phyloP scores from a whole-genome alignment of 805 yeast genomes.

The Pichia membranifaciens region DNA sequence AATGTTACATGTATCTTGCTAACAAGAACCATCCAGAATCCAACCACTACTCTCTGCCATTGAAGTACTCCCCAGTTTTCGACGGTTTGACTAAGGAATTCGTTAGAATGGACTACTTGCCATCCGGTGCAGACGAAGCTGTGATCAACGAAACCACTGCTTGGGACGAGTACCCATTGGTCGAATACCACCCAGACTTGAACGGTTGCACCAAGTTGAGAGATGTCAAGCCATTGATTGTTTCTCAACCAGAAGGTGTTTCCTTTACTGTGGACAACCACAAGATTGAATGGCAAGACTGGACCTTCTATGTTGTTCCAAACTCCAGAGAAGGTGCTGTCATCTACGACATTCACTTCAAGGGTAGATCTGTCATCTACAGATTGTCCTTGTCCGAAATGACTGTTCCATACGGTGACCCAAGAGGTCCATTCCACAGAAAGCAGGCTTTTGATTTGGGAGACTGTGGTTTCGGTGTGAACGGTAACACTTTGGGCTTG shows the following conservation, averaged over 20 bases:
- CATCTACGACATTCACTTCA: constrained; percentile 63
- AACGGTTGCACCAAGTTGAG: constrained; percentile 46
- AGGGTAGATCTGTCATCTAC: constrained; percentile 71
- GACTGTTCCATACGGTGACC: constrained; percentile 88
- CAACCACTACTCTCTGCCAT: constrained; percentile 70
- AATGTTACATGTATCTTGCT: constrained; percentile 68
- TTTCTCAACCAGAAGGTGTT: constrained; percentile 75
- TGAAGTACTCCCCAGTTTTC: constrained; percentile 69
- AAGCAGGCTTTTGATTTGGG: constrained; percentile 85
- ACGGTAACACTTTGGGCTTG: constrained; percentile 59
- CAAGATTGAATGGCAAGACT: constrained; percentile 72
- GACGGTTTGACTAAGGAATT: constrained; percentile 55
- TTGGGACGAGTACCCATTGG: constrained; percentile 54
- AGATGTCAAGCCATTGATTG: constrained; percentile 63
- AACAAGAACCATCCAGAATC: constrained; percentile 63
- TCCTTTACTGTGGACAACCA: constrained; percentile 56
- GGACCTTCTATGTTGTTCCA: constrained; percentile 70
- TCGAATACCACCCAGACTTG: constrained; percentile 71
- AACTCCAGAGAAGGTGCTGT: constrained; percentile 78
- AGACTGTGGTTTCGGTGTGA: constrained; percentile 76
- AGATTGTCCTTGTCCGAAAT: constrained; percentile 71
- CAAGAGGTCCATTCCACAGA: constrained; percentile 77
- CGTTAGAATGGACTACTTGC: constrained; percentile 67
- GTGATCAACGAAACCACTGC: constrained; percentile 48
- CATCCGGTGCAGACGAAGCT: constrained; percentile 67